Evolutionary conservation across 2,329 filamentous ascomycete species (phyloP), one percentile per base, ranked within the genome.

Genomic region (Tolypocladium paradoxum): DNA sequence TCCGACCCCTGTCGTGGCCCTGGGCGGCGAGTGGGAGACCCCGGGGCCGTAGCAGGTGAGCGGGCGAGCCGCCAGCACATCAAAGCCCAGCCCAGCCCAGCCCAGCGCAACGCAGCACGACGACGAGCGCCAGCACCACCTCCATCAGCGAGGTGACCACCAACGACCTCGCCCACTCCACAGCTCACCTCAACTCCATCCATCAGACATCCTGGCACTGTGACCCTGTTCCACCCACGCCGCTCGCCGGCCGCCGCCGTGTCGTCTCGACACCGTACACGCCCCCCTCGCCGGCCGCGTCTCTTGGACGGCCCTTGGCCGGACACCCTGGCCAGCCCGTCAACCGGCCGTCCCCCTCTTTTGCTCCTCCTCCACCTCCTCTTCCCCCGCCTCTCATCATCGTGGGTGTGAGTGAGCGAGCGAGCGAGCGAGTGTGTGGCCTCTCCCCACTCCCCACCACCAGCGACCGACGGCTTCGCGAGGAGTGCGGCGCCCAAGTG

Each of bases 71-170:
- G 50, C 43, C 43, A 52, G 45, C 50, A 48, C 45, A 48, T 37
- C 60, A 57, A 7, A 46, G n/a, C n/a, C n/a, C n/a, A 20, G 14
- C 24, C 24, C 24, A 45, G 40, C 40, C 27, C 54, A 48, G 56
- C 57, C 58, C 53, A 47, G 40, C 57, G 57, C 53, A 55, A 55
- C 54, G 59, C 58, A 47, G 49, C 53, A 55, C 55, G 54, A 49
- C 59, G n/a, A 63, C 54, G 47, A 58, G 55, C 53, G 54, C 50
- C 56, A 61, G 56, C 60, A 61, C 48, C 40, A 49, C 47, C n/a
- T 24, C 22, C 14, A 24, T 16, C 33, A 38, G 18, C n/a, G n/a
- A n/a, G n/a, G n/a, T 22, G 24, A 6, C 49, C 27, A 29, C 49
- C 4, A 14, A n/a, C 16, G 16, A n/a, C 20, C 24, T 46, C 43